Evolutionary conservation across 768 basidiomycete species (phyloP), one percentile per base, ranked within the genome.

Genomic region (Glaciozyma antarctica): DNA sequence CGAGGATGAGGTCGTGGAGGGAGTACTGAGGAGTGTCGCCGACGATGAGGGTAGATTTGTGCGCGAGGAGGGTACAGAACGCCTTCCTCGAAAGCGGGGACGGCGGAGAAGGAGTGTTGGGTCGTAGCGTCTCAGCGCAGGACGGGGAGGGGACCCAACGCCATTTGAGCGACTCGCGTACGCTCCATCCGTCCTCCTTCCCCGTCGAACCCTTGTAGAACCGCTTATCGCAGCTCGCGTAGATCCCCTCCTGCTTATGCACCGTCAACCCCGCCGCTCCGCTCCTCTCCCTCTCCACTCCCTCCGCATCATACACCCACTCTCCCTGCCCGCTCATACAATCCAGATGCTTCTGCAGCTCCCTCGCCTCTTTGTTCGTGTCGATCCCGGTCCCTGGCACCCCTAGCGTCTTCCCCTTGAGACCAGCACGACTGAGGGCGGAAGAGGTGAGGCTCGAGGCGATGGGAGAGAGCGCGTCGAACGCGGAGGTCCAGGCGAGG

Each of bases 1-100:
- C 73, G 52, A 74, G 72, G 28, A 74, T 15, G 15, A 74, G 60
- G 62, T 74, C 73, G 65, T 74, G 73, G 16, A 74, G 45, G 5
- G 63, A 60, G 60, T 68, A 74, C 53, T 74, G 73, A 1, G 66
- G 68, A n/a, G 66, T 41, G 61, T 73, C 72, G 24, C 73, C 73
- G 52, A 70, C 48, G n/a, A 74, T 44, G 22, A 74, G 67, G 24
- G 63, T 59, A 43, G 72, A 62, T 53, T 74, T 74, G 63, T 72
- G 70, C 17, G 67, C 68, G 58, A 74, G 62, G 21, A 70, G 62
- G 17, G 43, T 28, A 64, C 73, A 74, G 34, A 74, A 64, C 15
- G 55, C 48, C 2, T 43, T 17, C 4, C 70, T 58, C 16, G 61
- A 64, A 16, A 41, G 57, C 15, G 32, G 19, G 10, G 28, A 4